phyloP scores from a whole-genome alignment of 169 alveolate species.

The Perkinsus olseni region DNA sequence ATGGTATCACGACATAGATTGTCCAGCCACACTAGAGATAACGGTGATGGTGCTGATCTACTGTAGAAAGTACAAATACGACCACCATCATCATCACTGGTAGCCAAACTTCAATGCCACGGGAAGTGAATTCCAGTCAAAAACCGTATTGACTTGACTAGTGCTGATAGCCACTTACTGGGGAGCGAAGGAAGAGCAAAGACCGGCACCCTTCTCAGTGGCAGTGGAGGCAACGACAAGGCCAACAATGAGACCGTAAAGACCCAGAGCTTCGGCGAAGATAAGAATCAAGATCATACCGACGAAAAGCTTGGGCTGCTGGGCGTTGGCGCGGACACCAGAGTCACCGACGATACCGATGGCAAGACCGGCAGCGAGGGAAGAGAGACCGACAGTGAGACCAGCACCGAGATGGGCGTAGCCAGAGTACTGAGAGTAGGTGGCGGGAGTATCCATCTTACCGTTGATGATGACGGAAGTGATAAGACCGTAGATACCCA shows the following conservation, averaged over 20 bases:
- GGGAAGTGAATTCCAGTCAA: neutral
- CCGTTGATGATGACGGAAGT: constrained; percentile 42
- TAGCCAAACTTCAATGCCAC: neutral
- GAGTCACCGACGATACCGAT: constrained; percentile 99
- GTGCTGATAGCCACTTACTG: neutral
- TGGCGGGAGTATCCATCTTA: constrained; percentile 41
- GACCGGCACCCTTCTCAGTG: constrained; percentile 3
- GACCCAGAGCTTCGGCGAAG: constrained; percentile 97
- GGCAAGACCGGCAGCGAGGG: constrained; percentile 95
- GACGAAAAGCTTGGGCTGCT: constrained; percentile 94
- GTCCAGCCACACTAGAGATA: neutral
- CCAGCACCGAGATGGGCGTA: constrained; percentile 82
- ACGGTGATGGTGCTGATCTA: neutral
- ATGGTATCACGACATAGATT: neutral
- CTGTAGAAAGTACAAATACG: neutral
- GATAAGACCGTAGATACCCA: constrained; percentile 90
- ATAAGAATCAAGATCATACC: constrained; percentile 97
- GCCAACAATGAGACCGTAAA: constrained; percentile 71
- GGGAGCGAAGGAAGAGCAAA: constrained; percentile 2
- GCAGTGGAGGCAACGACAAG: neutral
- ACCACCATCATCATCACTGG: neutral
- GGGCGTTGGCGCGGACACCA: constrained; percentile 95
- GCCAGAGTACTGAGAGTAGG: constrained; percentile 75
- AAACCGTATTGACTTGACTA: neutral
- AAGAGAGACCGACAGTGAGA: constrained; percentile 39